Evolutionary conservation across 441 rosid genomes (phyloP).

Genomic region (Adansonia grandidieri): DNA sequence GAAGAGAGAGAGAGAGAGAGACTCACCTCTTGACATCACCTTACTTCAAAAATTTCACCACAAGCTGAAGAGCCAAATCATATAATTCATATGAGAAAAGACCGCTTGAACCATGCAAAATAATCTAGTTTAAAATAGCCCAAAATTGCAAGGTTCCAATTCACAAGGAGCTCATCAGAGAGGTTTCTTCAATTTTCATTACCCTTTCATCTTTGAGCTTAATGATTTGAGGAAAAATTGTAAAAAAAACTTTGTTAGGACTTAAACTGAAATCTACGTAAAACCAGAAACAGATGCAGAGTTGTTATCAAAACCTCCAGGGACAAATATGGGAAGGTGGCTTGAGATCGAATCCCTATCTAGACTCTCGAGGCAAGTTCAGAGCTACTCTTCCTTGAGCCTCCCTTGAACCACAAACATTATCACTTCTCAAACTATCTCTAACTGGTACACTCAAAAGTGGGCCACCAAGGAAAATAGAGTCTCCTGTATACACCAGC

Average conservation of each 20-base stretch:
- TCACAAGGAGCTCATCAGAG: conserved; percentile 13
- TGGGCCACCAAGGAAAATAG: conserved; percentile 82
- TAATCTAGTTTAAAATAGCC: not conserved
- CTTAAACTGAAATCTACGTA: conserved; percentile 38
- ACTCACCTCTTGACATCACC: conserved; percentile 11
- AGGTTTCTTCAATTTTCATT: conserved; percentile 11
- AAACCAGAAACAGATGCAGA: conserved; percentile 41
- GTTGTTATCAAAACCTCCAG: conserved; percentile 43
- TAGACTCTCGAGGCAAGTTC: conserved; percentile 51
- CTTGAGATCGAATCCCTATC: conserved; percentile 64
- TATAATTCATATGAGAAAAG: not conserved
- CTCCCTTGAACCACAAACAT: conserved; percentile 50
- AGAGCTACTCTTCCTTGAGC: conserved; percentile 54
- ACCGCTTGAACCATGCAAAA: conserved; percentile 22
- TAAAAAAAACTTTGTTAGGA: not conserved
- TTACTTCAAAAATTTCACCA: conserved; percentile 7
- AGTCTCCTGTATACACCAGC: conserved; percentile 65
- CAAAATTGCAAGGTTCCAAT: conserved; percentile 12
- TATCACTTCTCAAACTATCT: conserved; percentile 58
- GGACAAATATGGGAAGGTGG: conserved; percentile 69
- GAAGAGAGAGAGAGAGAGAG: not conserved
- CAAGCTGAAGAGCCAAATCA: not conserved
- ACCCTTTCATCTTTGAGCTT: not conserved
- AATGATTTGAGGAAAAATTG: conserved; percentile 2
- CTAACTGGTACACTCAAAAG: conserved; percentile 57